These are phyloP conservation scores for Phytophthora tubulina DNA, from an alignment of 352 stramenopile genomes.

Conservation along the genomic window DNA sequence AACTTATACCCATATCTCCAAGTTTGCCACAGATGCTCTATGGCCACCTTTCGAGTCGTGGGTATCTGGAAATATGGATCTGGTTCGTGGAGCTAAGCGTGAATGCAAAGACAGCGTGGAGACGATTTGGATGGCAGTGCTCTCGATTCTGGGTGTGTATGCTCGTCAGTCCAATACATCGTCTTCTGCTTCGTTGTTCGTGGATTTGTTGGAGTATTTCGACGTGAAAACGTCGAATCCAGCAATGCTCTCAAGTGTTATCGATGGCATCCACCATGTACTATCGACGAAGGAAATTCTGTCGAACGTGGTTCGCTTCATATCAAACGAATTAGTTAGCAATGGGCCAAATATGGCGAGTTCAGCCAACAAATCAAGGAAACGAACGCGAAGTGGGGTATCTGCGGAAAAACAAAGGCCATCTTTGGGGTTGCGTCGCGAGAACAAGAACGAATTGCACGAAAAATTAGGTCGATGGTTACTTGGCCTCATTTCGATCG, in stretches of 20 bases:
- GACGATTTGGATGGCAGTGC: slow-evolving; percentile 34
- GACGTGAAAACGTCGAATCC: slow-evolving; percentile 28
- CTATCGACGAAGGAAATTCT: slow-evolving; percentile 39
- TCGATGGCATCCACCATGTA: slow-evolving; percentile 37
- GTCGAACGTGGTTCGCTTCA: slow-evolving; percentile 34
- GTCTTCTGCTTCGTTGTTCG: slow-evolving; percentile 34
- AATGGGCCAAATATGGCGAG: slow-evolving; percentile 3
- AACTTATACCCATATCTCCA: slow-evolving; percentile 35
- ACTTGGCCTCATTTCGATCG: slow-evolving; percentile 53
- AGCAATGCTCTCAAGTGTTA: slow-evolving; percentile 27
- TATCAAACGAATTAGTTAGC: slow-evolving; percentile 35
- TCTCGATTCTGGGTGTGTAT: slow-evolving; percentile 44
- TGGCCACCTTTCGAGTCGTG: slow-evolving; percentile 52
- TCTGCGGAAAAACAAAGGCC: background rate
- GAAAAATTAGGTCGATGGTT: slow-evolving; percentile 57
- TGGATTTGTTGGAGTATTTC: slow-evolving; percentile 37
- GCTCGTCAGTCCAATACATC: slow-evolving; percentile 32
- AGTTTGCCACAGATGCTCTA: slow-evolving; percentile 44
- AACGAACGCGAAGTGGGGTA: slow-evolving; percentile 41
- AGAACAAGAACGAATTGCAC: slow-evolving; percentile 29
- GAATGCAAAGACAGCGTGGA: slow-evolving; percentile 26
- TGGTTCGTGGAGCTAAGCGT: slow-evolving; percentile 6
- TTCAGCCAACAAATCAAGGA: slow-evolving; percentile 23
- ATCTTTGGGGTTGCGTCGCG: slow-evolving; percentile 6
- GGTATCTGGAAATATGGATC: slow-evolving; percentile 34